A percentile compares a stretch with the other conserved stretches of the same genome.
Conservation (phyloP, 768 basidiomycete genomes). For the Lentinula raphanica region DNA sequence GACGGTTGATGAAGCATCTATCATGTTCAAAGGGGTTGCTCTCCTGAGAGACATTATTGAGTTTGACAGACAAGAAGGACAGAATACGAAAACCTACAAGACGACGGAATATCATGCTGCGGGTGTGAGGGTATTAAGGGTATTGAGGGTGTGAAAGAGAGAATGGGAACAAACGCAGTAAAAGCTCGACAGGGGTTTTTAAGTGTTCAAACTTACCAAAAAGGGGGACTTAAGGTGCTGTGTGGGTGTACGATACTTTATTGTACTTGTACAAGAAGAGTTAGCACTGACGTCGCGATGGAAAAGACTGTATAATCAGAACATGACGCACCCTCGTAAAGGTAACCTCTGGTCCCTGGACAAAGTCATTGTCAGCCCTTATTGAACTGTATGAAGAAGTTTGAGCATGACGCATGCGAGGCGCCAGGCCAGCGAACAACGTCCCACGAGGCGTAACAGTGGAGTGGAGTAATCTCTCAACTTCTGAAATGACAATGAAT, state of each 20-base stretch:
- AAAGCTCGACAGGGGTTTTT: background rate
- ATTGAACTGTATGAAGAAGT: too few species aligned
- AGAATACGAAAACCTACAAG: background rate
- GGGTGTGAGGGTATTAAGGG: too few species aligned
- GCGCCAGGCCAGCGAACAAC: background rate
- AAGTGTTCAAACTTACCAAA: background rate
- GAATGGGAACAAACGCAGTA: background rate
- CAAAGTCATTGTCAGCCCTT: background rate
- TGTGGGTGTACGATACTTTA: too few species aligned
- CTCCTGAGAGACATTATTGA: background rate
- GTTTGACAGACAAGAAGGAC: background rate
- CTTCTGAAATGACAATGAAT: too few species aligned
- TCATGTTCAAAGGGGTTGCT: background rate
- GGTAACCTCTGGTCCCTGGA: background rate
- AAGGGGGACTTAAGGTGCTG: background rate
- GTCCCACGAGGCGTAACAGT: background rate
- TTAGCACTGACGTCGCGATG: background rate
- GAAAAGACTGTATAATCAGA: background rate
- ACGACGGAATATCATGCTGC: background rate
- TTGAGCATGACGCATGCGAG: background rate
- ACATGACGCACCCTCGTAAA: background rate
- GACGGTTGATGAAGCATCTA: conserved; percentile 22
- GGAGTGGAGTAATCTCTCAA: too few species aligned
- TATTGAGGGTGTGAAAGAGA: too few species aligned
- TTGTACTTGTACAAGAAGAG: background rate